Conservation (phyloP, 73 alveolate species). For the Symbiodinium pilosum region DNA sequence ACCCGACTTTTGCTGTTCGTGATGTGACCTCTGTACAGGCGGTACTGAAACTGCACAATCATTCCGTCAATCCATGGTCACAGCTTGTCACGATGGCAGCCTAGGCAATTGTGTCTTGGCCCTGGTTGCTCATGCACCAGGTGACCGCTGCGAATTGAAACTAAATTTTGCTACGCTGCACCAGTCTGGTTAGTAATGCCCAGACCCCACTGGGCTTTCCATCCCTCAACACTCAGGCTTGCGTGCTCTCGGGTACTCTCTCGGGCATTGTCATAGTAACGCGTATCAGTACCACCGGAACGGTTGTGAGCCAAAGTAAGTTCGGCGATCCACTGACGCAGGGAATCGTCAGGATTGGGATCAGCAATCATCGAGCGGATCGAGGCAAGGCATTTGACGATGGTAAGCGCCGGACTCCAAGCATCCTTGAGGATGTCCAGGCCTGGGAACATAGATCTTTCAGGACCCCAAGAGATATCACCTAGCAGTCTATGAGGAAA, state of each 20-base stretch:
- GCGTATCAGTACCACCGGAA: constrained; percentile 33
- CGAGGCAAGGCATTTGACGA: constrained; percentile 6
- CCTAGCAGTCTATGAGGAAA: no score
- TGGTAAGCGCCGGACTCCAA: constrained; percentile 26
- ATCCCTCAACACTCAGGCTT: constrained; percentile 30
- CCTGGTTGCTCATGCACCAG: no score
- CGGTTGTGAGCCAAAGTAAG: background rate
- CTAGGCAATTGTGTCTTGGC: no score
- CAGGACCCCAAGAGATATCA: background rate
- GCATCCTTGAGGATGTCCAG: constrained; percentile 56
- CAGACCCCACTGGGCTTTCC: constrained; percentile 23
- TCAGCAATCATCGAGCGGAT: constrained; percentile 48
- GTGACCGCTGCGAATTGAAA: no score
- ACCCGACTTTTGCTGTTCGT: background rate
- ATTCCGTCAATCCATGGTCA: background rate
- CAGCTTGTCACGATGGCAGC: background rate
- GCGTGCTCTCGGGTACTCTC: constrained; percentile 42
- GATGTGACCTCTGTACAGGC: background rate
- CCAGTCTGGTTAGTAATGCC: background rate
- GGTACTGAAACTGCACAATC: background rate
- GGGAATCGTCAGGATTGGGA: constrained; percentile 62
- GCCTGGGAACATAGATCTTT: background rate
- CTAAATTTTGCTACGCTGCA: background rate
- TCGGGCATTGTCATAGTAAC: constrained; percentile 50
- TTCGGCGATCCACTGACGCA: constrained; percentile 96